These are phyloP conservation scores for Fusarium piperis DNA, from an alignment of 2,329 filamentous ascomycete genomes.

Conservation along the genomic window DNA sequence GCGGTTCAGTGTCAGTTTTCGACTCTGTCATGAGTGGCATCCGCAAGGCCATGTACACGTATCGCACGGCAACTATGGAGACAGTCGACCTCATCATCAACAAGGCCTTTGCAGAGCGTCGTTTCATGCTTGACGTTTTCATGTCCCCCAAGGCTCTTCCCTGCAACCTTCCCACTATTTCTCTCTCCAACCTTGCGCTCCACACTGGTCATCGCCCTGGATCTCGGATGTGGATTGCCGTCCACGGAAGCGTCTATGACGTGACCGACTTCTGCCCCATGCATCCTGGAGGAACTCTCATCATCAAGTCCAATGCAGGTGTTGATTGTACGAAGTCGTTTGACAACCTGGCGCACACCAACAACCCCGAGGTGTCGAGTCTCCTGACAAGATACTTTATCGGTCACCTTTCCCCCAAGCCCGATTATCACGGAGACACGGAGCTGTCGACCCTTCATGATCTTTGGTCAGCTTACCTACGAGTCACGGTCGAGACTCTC, in stretches of 20 bases:
- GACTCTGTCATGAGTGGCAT: slow-evolving; percentile 66
- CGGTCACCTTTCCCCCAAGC: slow-evolving; percentile 60
- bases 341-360: slow-evolving; percentile 63
- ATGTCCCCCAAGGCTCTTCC: slow-evolving; percentile 64
- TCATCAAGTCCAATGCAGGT: slow-evolving; percentile 65
- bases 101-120: slow-evolving; percentile 63
- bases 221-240: slow-evolving; percentile 60
- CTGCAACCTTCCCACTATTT: slow-evolving; percentile 60
- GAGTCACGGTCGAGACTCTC: slow-evolving; percentile 60
- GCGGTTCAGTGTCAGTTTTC: slow-evolving; percentile 43
- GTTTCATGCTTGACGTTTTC: slow-evolving; percentile 67
- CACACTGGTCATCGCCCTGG: slow-evolving; percentile 61
- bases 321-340: slow-evolving; percentile 63
- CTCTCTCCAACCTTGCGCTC: slow-evolving; percentile 58
- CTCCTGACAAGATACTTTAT: slow-evolving; percentile 65
- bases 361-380: slow-evolving; percentile 63
- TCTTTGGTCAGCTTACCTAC: slow-evolving; percentile 61
- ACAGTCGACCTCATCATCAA: slow-evolving; percentile 60
- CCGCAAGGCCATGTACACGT: slow-evolving; percentile 64
- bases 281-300: slow-evolving; percentile 63
- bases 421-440: slow-evolving; percentile 54
- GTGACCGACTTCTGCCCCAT: slow-evolving; percentile 63
- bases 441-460: slow-evolving; percentile 59
- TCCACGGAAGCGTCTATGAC: slow-evolving; percentile 64
- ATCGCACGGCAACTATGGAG: slow-evolving; percentile 62